Evolutionary conservation across 495 filamentous ascomycete genomes (phyloP).

Genomic region (Aspergillus leporis): DNA sequence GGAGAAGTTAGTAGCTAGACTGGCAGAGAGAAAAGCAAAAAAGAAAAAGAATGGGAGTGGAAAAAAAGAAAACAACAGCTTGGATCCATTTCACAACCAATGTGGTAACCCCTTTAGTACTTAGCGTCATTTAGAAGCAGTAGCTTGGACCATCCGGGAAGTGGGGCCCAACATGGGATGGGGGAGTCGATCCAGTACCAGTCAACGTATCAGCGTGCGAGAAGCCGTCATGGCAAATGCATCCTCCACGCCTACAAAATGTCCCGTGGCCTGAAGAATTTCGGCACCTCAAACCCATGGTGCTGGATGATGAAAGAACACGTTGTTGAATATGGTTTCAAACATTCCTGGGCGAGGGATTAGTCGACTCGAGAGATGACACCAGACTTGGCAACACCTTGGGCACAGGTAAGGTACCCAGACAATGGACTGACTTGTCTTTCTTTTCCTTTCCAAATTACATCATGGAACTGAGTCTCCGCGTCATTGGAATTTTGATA

Average conservation of each 20-base stretch:
- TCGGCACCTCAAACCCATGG: slow-evolving; percentile 12
- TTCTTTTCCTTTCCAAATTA: slow-evolving; percentile 11
- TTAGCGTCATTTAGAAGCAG: slow-evolving; percentile 4
- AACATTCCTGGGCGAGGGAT: slow-evolving; percentile 5
- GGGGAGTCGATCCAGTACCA: slow-evolving; percentile 14
- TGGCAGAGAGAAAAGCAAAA: not conserved
- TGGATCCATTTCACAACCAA: not conserved
- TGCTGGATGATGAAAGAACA: slow-evolving; percentile 10
- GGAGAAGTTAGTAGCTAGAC: not conserved
- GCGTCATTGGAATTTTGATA: slow-evolving; percentile 16
- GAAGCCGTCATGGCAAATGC: slow-evolving; percentile 17
- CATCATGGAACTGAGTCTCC: slow-evolving; percentile 18
- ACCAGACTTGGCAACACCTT: slow-evolving; percentile 3
- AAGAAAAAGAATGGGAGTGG: not conserved
- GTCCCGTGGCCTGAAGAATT: slow-evolving; percentile 22
- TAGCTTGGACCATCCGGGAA: slow-evolving; percentile 26
- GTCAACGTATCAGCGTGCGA: slow-evolving; percentile 9
- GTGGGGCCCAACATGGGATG: slow-evolving; percentile 20
- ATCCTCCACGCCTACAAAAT: slow-evolving; percentile 17
- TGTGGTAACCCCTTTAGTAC: not conserved
- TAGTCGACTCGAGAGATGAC: slow-evolving; percentile 12
- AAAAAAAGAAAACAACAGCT: not conserved
- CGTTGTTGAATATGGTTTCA: slow-evolving; percentile 12
- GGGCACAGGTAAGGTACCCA: not conserved
- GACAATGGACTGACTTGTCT: not conserved